Percentiles rank a stretch among this genome's conserved stretches.
These are phyloP conservation scores for Lentinula lateritia DNA, from an alignment of 768 basidiomycete species.

Conservation along the genomic window DNA sequence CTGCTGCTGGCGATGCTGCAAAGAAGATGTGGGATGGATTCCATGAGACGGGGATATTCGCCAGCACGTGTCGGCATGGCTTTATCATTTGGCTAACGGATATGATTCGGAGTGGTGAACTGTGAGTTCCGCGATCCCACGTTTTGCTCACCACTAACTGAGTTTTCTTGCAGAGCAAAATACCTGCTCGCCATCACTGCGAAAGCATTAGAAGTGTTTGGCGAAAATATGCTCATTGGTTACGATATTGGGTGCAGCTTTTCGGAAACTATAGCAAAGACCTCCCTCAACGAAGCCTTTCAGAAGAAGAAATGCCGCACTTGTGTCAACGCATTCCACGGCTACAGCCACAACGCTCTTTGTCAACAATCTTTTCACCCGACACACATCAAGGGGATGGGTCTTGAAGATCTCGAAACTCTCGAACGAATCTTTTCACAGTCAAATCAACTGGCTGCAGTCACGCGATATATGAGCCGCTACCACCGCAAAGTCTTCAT, in stretches of 20 bases:
- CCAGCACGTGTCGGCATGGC: conserved; percentile 14
- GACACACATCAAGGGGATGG: conserved; percentile 4
- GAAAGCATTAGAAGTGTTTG: conserved; percentile 8
- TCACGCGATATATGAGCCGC: conserved; percentile 19
- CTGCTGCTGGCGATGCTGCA: too few species aligned
- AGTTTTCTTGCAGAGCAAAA: background rate
- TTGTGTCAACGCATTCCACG: background rate
- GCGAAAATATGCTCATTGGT: background rate
- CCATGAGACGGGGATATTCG: conserved; percentile 1
- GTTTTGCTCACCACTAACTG: background rate
- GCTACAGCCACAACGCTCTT: too few species aligned
- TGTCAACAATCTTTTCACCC: too few species aligned
- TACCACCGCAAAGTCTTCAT: conserved; percentile 23
- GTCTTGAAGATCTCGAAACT: conserved; percentile 4
- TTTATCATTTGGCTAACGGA: conserved; percentile 12
- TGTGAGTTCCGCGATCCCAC: conserved; percentile 15
- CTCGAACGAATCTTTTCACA: conserved; percentile 23
- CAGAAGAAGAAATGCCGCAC: background rate
- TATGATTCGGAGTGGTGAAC: conserved; percentile 19
- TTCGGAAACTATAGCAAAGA: conserved; percentile 3
- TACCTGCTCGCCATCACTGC: conserved; percentile 8
- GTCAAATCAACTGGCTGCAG: conserved; percentile 22
- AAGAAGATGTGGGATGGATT: too few species aligned
- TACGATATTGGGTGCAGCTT: background rate
- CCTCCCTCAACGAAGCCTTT: conserved; percentile 2